A percentile compares a stretch with the other conserved stretches of the same genome.
phyloP scores from a whole-genome alignment of 179 eudicot species.

The Dionaea muscipula region DNA sequence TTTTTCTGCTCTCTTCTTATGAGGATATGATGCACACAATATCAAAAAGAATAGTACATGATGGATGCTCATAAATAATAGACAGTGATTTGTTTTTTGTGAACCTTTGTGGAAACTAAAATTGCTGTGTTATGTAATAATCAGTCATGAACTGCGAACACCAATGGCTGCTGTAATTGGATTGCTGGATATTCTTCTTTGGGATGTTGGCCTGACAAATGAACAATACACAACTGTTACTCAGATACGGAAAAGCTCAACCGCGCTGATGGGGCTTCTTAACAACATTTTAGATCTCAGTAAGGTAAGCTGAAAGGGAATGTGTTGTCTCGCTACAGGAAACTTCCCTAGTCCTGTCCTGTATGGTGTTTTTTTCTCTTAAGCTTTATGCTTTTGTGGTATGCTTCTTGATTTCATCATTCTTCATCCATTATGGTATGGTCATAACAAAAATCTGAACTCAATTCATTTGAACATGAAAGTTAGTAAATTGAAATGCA shows the following conservation, averaged over 20 bases:
- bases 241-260: slow-evolving; percentile 90
- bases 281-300: slow-evolving; percentile 94
- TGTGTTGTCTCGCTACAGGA: not conserved
- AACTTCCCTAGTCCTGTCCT: not conserved
- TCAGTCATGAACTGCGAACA: slow-evolving; percentile 94
- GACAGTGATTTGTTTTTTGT: no score
- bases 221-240: slow-evolving; percentile 73
- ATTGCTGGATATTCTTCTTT: slow-evolving; percentile 74
- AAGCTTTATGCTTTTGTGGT: no score
- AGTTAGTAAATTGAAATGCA: no score
- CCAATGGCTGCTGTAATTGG: slow-evolving; percentile 99
- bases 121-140: slow-evolving; percentile 4
- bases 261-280: slow-evolving; percentile 82
- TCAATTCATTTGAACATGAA: no score
- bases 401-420: no score
- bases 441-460: no score
- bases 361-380: no score
- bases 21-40: no score
- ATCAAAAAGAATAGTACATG: no score
- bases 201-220: slow-evolving; percentile 77
- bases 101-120: slow-evolving; percentile 4
- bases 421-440: no score
- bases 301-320: slow-evolving; percentile 37
- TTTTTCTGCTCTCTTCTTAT: not conserved
- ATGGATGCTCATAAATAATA: no score